Conservation (phyloP, 345 rosid genomes). For the Dipteronia dyeriana region DNA sequence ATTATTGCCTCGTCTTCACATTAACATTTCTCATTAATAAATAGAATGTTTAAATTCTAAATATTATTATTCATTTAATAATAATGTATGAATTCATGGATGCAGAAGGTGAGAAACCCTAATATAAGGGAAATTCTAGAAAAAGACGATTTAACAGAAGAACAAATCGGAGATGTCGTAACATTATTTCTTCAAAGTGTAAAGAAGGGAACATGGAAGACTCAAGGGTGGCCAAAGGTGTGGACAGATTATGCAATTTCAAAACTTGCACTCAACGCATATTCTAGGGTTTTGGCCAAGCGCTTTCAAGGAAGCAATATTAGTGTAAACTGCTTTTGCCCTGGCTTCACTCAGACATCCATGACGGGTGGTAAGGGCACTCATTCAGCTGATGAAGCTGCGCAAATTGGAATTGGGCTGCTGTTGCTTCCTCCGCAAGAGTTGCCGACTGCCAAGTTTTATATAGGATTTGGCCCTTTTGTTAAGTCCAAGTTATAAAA, state of each 20-base stretch:
- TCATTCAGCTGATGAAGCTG: slow-evolving; percentile 65
- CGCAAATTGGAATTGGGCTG: slow-evolving; percentile 37
- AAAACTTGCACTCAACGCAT: slow-evolving; percentile 79
- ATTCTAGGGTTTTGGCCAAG: slow-evolving; percentile 62
- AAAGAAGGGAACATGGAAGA: slow-evolving; percentile 62
- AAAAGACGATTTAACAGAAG: slow-evolving; percentile 40
- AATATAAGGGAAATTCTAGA: slow-evolving; percentile 40
- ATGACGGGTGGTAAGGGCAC: slow-evolving; percentile 79
- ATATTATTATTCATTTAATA: no score
- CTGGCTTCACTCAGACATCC: slow-evolving; percentile 81
- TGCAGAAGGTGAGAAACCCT: slow-evolving; percentile 75
- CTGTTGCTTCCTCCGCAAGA: slow-evolving; percentile 55
- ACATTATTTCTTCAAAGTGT: slow-evolving; percentile 50
- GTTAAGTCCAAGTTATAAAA: slow-evolving; percentile 37
- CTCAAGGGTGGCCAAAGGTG: slow-evolving; percentile 71
- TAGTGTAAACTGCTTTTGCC: slow-evolving; percentile 74
- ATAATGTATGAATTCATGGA: no score
- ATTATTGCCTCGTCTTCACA: no score
- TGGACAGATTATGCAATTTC: slow-evolving; percentile 93
- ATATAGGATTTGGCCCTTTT: slow-evolving; percentile 35
- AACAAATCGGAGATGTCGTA: slow-evolving; percentile 51
- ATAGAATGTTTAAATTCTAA: no score
- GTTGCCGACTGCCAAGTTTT: slow-evolving; percentile 57
- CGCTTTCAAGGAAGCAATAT: slow-evolving; percentile 33
- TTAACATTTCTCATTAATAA: no score